Percentiles rank a stretch among this genome's conserved stretches.
These are phyloP conservation scores for Erigeron canadensis DNA, from an alignment of 129 eudicot genomes.

Conservation along the genomic window DNA sequence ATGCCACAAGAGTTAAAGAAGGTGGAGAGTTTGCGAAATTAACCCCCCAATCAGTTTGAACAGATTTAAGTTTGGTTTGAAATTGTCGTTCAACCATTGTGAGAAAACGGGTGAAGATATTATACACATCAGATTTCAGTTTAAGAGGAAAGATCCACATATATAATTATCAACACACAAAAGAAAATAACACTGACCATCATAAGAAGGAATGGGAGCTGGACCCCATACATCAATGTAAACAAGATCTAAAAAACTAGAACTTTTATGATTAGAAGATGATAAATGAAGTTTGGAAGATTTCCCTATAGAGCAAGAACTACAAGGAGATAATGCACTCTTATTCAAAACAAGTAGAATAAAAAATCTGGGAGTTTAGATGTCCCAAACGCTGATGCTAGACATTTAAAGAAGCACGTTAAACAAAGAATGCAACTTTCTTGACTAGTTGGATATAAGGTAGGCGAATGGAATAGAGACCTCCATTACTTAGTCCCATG, in stretches of 20 bases:
- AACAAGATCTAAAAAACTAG: too few species aligned
- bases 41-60: neutral
- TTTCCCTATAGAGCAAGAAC: neutral
- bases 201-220: neutral
- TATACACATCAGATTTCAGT: too few species aligned
- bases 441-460: too few species aligned
- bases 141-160: too few species aligned
- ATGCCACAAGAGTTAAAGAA: neutral
- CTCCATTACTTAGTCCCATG: too few species aligned
- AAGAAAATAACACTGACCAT: neutral
- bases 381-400: neutral
- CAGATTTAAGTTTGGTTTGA: neutral
- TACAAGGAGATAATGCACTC: too few species aligned
- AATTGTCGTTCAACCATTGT: neutral
- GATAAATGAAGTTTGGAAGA: neutral
- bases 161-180: neutral
- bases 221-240: neutral
- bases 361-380: neutral
- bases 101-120: neutral
- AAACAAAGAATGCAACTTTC: neutral
- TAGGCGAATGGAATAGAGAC: too few species aligned
- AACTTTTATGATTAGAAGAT: neutral
- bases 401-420: neutral
- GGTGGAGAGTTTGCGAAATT: neutral
- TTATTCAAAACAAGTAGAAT: too few species aligned